These are phyloP conservation scores for Trichoderma citrinoviride DNA, from an alignment of 2,329 filamentous ascomycete genomes.

Conservation along the genomic window DNA sequence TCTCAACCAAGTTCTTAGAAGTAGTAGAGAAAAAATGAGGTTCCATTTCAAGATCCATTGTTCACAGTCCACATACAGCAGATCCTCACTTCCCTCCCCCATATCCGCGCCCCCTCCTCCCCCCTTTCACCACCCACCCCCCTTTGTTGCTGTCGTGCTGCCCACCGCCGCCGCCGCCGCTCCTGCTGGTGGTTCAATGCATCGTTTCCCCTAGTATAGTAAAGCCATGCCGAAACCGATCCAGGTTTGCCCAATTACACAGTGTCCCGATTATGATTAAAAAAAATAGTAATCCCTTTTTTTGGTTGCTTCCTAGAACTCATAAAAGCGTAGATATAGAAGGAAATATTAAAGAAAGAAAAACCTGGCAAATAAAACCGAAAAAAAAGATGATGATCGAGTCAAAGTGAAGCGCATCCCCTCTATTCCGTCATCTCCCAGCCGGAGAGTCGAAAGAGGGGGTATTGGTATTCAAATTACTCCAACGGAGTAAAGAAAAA, in stretches of 20 bases:
- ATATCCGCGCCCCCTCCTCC: too few species aligned
- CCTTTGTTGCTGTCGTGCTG: too few species aligned
- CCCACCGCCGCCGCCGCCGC: too few species aligned
- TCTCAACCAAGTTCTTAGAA: too few species aligned
- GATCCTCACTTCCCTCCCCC: too few species aligned
- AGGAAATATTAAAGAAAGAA: background rate
- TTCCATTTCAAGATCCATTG: too few species aligned
- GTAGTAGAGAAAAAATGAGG: too few species aligned
- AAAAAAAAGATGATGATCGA: background rate
- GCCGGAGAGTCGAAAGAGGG: background rate
- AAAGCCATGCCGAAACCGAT: background rate
- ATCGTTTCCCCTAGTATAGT: too few species aligned
- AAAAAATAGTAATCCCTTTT: background rate
- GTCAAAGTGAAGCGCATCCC: background rate
- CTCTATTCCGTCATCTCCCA: background rate
- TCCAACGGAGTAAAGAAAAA: constrained; percentile 19
- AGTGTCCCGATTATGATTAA: background rate
- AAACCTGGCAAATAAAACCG: background rate
- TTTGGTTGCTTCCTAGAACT: background rate
- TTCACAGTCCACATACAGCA: too few species aligned
- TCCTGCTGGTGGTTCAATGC: too few species aligned
- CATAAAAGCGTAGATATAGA: background rate
- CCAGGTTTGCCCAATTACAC: background rate
- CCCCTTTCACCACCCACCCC: too few species aligned
- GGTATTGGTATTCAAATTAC: background rate